Base-by-base conservation (phyloP, 495 filamentous ascomycete species). In the Clavariopsis aquatica region DNA sequence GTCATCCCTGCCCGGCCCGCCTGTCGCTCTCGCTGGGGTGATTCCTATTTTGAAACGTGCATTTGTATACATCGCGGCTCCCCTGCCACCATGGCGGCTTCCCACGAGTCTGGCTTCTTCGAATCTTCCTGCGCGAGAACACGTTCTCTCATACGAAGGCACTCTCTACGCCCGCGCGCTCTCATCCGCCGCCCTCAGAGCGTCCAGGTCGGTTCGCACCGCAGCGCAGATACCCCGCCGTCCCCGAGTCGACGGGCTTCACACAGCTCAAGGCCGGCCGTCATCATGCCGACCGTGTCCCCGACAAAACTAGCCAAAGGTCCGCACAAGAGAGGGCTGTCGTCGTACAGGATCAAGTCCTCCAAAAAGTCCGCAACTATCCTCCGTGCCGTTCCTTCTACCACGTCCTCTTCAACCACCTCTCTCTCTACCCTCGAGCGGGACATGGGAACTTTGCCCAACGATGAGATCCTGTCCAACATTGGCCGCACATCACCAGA, bases 361-460 rank as follows among this genome's bases (percentile, higher is more conserved):
- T 20, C 34, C 22, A 69, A 61, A 22, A 56, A 43, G n/a, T 46
- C 66, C 26, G 70, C 57, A 3, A 73, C 71, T 26, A 65, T 73
- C 22, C 58, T 73, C n/a, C 68, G 62, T 15, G 71, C 71, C 27
- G 71, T 73, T 27, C 68, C 71, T n/a, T 26, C 62, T 29, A 47
- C 49, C 26, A 57, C 60, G 7, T n/a, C 38, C 41, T 45, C 43
- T 34, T 27, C 57, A 36, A 53, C 52, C 36, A 34, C 59, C 58
- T 52, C 57, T 51, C 62, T 71, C 60, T 57, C 68, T n/a, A 51
- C 69, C 7, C 57, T 73, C 9, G 74, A 76, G 55, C 53, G 66
- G 56, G 71, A 69, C 47, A 72, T 75, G 72, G 73, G 70, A 1
- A 75, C 70, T 1, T 68, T 70, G 20, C 69, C 75, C 28, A 78